Conservation (phyloP, 352 stramenopile species). For the Pythium angustatum region DNA sequence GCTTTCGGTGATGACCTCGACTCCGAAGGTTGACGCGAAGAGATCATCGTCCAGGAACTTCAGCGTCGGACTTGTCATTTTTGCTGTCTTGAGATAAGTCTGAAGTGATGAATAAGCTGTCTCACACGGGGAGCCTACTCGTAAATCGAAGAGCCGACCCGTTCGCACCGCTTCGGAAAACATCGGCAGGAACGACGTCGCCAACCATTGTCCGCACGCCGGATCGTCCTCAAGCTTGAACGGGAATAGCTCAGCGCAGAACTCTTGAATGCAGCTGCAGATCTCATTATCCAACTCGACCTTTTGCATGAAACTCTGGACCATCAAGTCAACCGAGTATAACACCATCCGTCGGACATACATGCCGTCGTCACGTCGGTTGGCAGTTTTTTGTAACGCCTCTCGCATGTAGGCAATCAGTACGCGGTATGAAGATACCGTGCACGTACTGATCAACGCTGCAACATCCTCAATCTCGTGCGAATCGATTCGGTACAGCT, state of each 20-base stretch:
- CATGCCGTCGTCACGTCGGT: slow-evolving; percentile 28
- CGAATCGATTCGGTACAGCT: slow-evolving; percentile 56
- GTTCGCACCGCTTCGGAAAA: slow-evolving; percentile 72
- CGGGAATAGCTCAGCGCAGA: slow-evolving; percentile 68
- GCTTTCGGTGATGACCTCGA: slow-evolving; percentile 76
- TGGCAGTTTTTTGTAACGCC: slow-evolving; percentile 14
- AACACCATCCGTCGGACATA: slow-evolving; percentile 78
- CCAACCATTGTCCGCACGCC: slow-evolving; percentile 75
- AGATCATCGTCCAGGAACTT: slow-evolving; percentile 78
- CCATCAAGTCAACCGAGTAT: slow-evolving; percentile 71
- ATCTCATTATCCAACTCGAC: slow-evolving; percentile 62
- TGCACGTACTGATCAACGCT: slow-evolving; percentile 68
- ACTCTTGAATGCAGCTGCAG: slow-evolving; percentile 63
- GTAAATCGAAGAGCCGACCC: slow-evolving; percentile 59
- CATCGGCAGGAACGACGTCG: slow-evolving; percentile 56
- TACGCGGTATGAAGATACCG: slow-evolving; percentile 25
- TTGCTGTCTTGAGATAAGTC: slow-evolving; percentile 68
- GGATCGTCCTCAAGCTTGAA: slow-evolving; percentile 66
- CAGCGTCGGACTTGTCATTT: slow-evolving; percentile 55
- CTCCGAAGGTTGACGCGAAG: slow-evolving; percentile 60
- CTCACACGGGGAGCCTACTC: slow-evolving; percentile 63
- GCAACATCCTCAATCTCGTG: slow-evolving; percentile 64
- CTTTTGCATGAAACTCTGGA: slow-evolving; percentile 75
- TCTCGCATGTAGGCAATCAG: slow-evolving; percentile 26
- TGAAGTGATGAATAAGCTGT: slow-evolving; percentile 69